These are phyloP conservation scores for Acer yangbiense DNA, from an alignment of 345 rosid species.

Conservation along the genomic window DNA sequence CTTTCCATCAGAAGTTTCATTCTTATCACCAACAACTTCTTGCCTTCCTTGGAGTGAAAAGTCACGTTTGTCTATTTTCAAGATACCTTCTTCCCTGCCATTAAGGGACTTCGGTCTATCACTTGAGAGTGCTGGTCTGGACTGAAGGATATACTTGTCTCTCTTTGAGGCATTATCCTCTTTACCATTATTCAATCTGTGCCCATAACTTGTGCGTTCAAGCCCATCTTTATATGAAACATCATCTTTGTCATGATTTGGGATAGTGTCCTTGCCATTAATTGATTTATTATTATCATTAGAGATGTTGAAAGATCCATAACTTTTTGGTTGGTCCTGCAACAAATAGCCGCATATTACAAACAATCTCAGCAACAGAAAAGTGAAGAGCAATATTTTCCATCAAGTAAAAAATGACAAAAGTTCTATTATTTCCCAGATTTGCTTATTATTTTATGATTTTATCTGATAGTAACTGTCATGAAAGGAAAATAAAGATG, in stretches of 20 bases:
- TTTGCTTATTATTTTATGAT: background rate
- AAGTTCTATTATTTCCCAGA: background rate
- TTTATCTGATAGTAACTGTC: background rate
- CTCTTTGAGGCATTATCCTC: constrained; percentile 34
- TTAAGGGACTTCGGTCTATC: constrained; percentile 33
- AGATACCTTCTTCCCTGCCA: constrained; percentile 27
- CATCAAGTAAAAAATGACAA: background rate
- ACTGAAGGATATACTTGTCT: constrained; percentile 31
- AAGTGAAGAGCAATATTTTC: background rate
- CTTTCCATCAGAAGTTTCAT: constrained; percentile 36
- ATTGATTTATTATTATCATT: constrained; percentile 36
- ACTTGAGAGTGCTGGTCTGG: constrained; percentile 30
- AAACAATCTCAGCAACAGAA: background rate
- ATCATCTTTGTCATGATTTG: constrained; percentile 31
- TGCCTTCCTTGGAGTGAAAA: constrained; percentile 31
- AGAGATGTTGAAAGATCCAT: constrained; percentile 30
- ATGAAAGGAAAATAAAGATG: constrained; percentile 19
- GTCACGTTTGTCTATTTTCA: constrained; percentile 38
- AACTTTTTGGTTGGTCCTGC: constrained; percentile 49
- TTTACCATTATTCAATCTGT: constrained; percentile 29
- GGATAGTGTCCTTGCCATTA: constrained; percentile 32
- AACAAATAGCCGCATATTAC: constrained; percentile 23
- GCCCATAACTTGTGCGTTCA: constrained; percentile 23
- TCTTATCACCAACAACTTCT: constrained; percentile 38
- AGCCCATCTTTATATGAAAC: constrained; percentile 31